A percentile compares a stretch with the other conserved stretches of the same genome.
These are phyloP conservation scores for Colletotrichum godetiae DNA, from an alignment of 2,329 filamentous ascomycete species.

Conservation along the genomic window DNA sequence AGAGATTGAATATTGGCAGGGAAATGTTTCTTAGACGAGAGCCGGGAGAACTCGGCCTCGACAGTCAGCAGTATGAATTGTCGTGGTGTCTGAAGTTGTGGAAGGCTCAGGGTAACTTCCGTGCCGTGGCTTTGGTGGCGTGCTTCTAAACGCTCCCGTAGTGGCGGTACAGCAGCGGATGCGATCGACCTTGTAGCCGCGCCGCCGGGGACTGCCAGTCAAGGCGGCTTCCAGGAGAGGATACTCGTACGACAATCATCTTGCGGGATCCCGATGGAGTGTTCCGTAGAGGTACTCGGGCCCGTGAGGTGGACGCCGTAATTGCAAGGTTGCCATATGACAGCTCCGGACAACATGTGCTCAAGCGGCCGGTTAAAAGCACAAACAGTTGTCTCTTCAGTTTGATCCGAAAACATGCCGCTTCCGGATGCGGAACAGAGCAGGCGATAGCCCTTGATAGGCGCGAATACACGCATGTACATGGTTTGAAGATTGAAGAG, in stretches of 20 bases:
- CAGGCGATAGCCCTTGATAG: not conserved
- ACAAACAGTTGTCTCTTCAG: not conserved
- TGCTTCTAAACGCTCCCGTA: constrained; percentile 26
- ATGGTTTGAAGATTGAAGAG: not conserved
- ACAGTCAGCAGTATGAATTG: not conserved
- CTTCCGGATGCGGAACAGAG: not conserved
- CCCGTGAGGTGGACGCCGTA: constrained; percentile 7
- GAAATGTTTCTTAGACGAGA: not conserved
- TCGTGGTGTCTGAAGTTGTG: not conserved
- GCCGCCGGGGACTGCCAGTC: constrained; percentile 31
- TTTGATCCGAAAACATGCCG: not conserved
- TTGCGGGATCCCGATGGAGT: constrained; percentile 22
- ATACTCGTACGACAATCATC: constrained; percentile 34
- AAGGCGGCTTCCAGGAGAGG: constrained; percentile 19
- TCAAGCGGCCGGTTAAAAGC: not conserved
- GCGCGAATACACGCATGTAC: not conserved
- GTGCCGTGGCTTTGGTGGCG: constrained; percentile 13
- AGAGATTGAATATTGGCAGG: not conserved
- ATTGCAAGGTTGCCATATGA: constrained; percentile 10
- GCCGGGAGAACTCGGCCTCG: not conserved
- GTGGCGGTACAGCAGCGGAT: constrained; percentile 25
- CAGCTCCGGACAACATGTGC: not conserved
- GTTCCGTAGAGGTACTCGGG: constrained; percentile 14
- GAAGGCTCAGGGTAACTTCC: constrained; percentile 20
- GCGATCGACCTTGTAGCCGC: constrained; percentile 33